Percentiles rank a stretch among this genome's conserved stretches.
These are phyloP conservation scores for Suillus hirtellus DNA, from an alignment of 768 basidiomycete species.

Conservation along the genomic window DNA sequence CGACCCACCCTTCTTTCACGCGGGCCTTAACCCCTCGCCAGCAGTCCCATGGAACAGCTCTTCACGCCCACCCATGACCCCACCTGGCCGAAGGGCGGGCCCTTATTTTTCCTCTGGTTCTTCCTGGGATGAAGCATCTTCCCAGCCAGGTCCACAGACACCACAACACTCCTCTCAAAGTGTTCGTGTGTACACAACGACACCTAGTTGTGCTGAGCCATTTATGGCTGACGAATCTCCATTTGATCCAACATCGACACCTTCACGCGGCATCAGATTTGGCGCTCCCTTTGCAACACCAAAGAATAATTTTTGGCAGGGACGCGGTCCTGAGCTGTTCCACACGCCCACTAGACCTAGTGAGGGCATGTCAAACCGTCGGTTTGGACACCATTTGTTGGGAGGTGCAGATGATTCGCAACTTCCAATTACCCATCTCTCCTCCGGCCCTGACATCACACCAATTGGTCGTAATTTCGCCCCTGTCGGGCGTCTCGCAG, in stretches of 20 bases:
- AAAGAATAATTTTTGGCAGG: slow-evolving; percentile 52
- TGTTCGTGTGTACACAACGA: slow-evolving; percentile 39
- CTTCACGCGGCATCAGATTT: slow-evolving; percentile 75
- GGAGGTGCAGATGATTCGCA: slow-evolving; percentile 24
- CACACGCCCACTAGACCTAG: slow-evolving; percentile 51
- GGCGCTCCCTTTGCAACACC: slow-evolving; percentile 59
- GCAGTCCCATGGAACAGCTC: slow-evolving; percentile 46
- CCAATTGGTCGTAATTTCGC: slow-evolving; percentile 46
- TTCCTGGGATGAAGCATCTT: slow-evolving; percentile 50
- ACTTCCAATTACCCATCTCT: slow-evolving; percentile 21
- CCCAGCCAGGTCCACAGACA: slow-evolving; percentile 54
- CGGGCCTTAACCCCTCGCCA: slow-evolving; percentile 55
- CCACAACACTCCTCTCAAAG: slow-evolving; percentile 45
- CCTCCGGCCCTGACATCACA: slow-evolving; percentile 43
- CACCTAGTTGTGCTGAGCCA: slow-evolving; percentile 39
- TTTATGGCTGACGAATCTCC: slow-evolving; percentile 49
- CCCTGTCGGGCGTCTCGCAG: slow-evolving; percentile 24
- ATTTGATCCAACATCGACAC: slow-evolving; percentile 80
- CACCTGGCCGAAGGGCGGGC: slow-evolving; percentile 36
- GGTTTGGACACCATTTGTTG: slow-evolving; percentile 15
- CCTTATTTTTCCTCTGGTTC: slow-evolving; percentile 37
- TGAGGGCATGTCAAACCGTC: slow-evolving; percentile 22
- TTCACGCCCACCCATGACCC: slow-evolving; percentile 46
- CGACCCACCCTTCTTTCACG: slow-evolving; percentile 63
- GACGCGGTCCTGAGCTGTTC: slow-evolving; percentile 45